Conservation (phyloP, 305 asterid genomes). For the Fraxinus baroniana region DNA sequence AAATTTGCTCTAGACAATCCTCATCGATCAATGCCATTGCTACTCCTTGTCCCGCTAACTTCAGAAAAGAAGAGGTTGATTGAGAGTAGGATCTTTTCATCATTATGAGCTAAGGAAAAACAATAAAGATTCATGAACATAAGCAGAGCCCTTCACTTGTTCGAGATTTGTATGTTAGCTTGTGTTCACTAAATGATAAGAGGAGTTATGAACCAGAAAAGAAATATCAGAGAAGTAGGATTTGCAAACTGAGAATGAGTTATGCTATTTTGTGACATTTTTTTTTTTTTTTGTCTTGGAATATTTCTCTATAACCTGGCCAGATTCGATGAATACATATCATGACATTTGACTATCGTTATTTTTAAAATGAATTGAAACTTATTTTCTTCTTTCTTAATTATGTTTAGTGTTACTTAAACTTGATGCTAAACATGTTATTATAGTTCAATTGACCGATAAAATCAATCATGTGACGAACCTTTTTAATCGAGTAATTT, state of each 20-base stretch:
- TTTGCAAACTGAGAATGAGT: background rate
- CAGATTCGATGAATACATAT: background rate
- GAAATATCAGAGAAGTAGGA: background rate
- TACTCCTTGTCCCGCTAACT: background rate
- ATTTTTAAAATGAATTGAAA: background rate
- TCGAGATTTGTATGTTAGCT: background rate
- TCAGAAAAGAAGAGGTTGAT: background rate
- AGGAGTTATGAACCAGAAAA: background rate
- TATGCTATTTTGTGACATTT: background rate
- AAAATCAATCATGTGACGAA: background rate
- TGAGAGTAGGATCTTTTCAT: background rate
- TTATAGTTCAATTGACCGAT: background rate
- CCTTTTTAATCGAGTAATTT: background rate
- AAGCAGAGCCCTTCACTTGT: background rate
- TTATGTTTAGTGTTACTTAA: background rate
- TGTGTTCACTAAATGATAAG: background rate
- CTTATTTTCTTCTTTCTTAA: background rate
- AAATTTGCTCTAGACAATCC: background rate
- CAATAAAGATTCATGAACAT: background rate
- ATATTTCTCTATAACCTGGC: background rate
- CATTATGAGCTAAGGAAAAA: background rate
- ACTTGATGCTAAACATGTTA: background rate
- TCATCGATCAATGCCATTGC: background rate
- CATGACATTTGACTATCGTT: background rate
- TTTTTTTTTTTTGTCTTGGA: background rate